Evolutionary conservation across 768 basidiomycete species (phyloP).

Genomic region (Trametes coccinea): DNA sequence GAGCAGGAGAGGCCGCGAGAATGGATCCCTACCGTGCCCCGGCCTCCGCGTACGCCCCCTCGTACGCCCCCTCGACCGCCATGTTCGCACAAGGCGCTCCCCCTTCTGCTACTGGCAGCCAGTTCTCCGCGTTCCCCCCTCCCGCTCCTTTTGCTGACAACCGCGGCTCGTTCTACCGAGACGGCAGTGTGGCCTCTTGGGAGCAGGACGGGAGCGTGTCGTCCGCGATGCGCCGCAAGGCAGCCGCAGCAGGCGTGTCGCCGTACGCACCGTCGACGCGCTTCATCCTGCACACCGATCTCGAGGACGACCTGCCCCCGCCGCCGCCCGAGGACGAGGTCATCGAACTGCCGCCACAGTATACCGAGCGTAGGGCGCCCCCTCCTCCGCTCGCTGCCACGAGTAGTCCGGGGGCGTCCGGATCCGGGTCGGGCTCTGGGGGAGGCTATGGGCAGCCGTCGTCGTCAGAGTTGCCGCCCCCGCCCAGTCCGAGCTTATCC

Average conservation of each 20-base stretch:
- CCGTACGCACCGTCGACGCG: conserved; percentile 45
- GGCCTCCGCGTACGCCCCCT: not conserved
- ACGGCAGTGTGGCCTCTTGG: conserved; percentile 9
- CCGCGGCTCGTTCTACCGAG: not conserved
- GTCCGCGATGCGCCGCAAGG: conserved; percentile 53
- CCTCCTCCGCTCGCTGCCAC: not conserved
- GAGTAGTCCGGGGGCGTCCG: not conserved
- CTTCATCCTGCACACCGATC: conserved; percentile 69
- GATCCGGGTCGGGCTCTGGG: not conserved
- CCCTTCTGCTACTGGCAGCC: not conserved
- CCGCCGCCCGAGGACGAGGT: conserved; percentile 45
- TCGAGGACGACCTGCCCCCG: conserved; percentile 53
- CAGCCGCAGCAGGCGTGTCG: conserved; percentile 50
- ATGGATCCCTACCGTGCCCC: not conserved
- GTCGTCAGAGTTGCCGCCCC: conserved; percentile 2
- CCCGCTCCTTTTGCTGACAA: not conserved
- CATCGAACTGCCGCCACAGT: conserved; percentile 77
- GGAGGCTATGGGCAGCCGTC: not conserved
- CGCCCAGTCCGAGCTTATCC: not conserved
- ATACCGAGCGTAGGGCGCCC: conserved; percentile 50
- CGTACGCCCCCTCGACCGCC: conserved; percentile 1
- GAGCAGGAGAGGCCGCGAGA: not conserved
- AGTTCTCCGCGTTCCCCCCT: not conserved
- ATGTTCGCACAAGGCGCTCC: conserved; percentile 4
- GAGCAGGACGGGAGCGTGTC: conserved; percentile 35